phyloP scores from a whole-genome alignment of 169 alveolate genomes.

The Eimeria zaria region DNA sequence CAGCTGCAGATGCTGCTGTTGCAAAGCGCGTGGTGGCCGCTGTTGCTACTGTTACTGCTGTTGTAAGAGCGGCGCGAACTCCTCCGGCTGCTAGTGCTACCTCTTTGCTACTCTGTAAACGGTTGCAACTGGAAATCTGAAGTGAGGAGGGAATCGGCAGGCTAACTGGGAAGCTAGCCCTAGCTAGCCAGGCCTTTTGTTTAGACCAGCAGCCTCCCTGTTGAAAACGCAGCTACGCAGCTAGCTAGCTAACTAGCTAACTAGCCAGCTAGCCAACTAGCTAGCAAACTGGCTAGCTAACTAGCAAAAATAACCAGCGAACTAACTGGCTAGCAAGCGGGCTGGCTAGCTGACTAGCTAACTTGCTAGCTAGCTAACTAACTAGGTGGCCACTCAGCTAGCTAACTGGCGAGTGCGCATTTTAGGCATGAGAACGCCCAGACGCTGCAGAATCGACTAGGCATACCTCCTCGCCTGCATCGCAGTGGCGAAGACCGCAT shows the following conservation, averaged over 20 bases:
- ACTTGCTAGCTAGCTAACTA: neutral
- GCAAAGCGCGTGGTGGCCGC: neutral
- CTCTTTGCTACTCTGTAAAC: neutral
- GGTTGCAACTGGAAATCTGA: neutral
- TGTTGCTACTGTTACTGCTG: neutral
- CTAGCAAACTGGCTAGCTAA: no score
- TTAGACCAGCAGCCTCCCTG: neutral
- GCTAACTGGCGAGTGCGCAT: neutral
- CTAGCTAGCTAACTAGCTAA: neutral
- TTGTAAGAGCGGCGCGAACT: neutral
- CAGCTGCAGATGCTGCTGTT: neutral
- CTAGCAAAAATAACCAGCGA: no score
- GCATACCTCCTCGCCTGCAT: constrained; percentile 10
- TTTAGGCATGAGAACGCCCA: no score
- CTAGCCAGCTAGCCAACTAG: neutral
- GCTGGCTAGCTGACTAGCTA: neutral
- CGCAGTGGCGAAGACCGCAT: constrained; percentile 56
- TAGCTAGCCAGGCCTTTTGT: neutral
- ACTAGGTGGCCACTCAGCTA: neutral
- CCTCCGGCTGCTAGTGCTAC: neutral
- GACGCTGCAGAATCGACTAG: neutral
- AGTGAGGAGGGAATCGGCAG: neutral
- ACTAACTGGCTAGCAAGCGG: neutral
- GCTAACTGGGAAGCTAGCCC: neutral
- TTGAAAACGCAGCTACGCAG: neutral